These are phyloP conservation scores for Trichophyton schoenleinii DNA, from an alignment of 2,329 filamentous ascomycete genomes.

Conservation along the genomic window DNA sequence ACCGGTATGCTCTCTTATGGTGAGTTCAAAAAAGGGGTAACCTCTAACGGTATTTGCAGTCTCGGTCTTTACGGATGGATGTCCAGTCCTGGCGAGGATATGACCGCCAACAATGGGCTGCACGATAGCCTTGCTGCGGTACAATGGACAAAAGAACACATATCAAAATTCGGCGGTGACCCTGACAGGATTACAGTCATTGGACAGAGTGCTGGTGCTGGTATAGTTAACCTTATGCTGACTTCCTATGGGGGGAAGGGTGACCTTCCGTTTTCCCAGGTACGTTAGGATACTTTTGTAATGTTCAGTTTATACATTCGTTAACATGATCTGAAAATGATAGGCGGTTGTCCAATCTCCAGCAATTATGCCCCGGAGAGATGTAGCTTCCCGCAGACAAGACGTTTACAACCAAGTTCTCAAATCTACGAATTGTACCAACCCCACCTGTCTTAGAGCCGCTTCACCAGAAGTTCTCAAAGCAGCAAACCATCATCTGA, in stretches of 20 bases:
- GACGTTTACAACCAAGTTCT: constrained; percentile 1
- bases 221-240: constrained; percentile 7
- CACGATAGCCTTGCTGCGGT: constrained; percentile 8
- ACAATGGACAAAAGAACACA: constrained; percentile 8
- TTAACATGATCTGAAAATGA: not conserved
- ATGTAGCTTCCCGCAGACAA: not conserved
- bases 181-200: constrained; percentile 7
- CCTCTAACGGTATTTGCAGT: not conserved
- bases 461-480: not conserved
- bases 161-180: constrained; percentile 10
- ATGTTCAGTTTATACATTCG: not conserved
- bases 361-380: not conserved
- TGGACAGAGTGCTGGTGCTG: constrained; percentile 7
- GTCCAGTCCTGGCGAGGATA: constrained; percentile 5
- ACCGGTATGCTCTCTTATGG: constrained; percentile 1
- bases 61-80: constrained; percentile 10
- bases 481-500: not conserved
- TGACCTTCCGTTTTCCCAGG: constrained; percentile 1
- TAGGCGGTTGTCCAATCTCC: not conserved
- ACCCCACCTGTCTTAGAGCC: not conserved
- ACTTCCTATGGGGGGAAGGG: not conserved
- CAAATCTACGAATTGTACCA: not conserved
- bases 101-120: constrained; percentile 9
- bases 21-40: not conserved
- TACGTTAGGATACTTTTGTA: not conserved